Base-by-base conservation (phyloP, 164 flowering plant species). In the Santalum album region DNA sequence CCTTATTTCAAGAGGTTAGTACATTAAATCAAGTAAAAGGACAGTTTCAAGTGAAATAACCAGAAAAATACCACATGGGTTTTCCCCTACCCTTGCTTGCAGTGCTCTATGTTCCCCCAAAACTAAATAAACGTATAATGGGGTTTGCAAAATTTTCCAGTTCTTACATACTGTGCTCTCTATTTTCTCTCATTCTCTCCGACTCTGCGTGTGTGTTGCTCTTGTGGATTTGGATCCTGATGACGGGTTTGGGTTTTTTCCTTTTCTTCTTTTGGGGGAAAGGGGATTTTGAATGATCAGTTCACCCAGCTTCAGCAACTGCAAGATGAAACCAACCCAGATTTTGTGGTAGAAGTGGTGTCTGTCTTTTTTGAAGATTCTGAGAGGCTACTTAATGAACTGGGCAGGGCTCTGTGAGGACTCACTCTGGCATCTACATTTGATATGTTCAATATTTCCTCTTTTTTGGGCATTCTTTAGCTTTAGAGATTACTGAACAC, bases 291-390 rank as follows among this genome's bases (percentile, higher is more conserved):
- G 64, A 82, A 85, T 69, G 79, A 77, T 10, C 92, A 85, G 65
- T 85, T 75, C 49, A 71, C 62, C 16, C 86, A 82, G 56, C 83
- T 85, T 61, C 81, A 74, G 57, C 75, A 78, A 26, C 74, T 85
- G 47, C 84, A 85, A 77, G 92, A 85, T 70, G 89, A 85, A 58
- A 77, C 71, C 69, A 82, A 74, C 74, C 92, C 92, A 38, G 72
- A 79, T 54, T 85, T 85, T 69, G 86, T 82, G 16, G 65, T 58
- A 12, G 92, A 85, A 71, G 89, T 85, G 27, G 87, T 82, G 18
- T 59, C 81, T 53, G 84, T 85, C 53, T 82, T 78, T 73, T 82
- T 85, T 72, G 79, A 80, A 39, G 89, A 85, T 54, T 75, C 85
- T 62, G 78, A 78, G 62, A 80, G 75, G 70, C 84, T 80, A 65